These are phyloP conservation scores for Penicillium lividum DNA, from an alignment of 495 filamentous ascomycete genomes.

Conservation along the genomic window DNA sequence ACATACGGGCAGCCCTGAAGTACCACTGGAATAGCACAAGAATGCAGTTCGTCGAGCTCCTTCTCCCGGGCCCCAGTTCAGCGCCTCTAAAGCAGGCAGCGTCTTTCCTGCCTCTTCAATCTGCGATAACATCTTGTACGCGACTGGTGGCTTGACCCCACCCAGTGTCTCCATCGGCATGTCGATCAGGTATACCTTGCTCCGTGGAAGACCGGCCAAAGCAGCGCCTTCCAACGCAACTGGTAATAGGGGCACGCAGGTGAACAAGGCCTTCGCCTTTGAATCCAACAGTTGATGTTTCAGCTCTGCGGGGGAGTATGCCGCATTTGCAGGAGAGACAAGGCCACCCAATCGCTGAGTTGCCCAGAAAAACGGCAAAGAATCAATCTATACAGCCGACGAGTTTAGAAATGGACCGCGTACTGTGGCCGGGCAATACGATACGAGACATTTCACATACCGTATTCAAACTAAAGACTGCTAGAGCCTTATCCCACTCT, in stretches of 20 bases:
- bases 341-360: constrained; percentile 76
- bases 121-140: constrained; percentile 71
- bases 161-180: constrained; percentile 57
- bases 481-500: constrained; percentile 85
- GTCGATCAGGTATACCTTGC: constrained; percentile 73
- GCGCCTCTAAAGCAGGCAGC: constrained; percentile 60
- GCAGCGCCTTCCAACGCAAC: constrained; percentile 70
- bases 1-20: constrained; percentile 78
- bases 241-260: constrained; percentile 72
- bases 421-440: neutral
- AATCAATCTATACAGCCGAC: constrained; percentile 65
- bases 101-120: constrained; percentile 65
- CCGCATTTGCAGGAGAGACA: constrained; percentile 78
- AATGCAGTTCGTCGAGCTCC: constrained; percentile 76
- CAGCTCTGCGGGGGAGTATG: constrained; percentile 73
- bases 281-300: constrained; percentile 79
- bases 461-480: constrained; percentile 77
- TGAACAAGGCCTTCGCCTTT: constrained; percentile 74
- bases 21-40: constrained; percentile 88
- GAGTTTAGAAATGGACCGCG: neutral
- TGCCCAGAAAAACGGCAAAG: constrained; percentile 72
- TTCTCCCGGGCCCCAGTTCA: constrained; percentile 73
- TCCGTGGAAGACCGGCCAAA: constrained; percentile 65
- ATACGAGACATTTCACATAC: constrained; percentile 45
- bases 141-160: constrained; percentile 44